Conservation (phyloP, 1,139 yeast genomes). For the Blastobotrys arbuscula region DNA sequence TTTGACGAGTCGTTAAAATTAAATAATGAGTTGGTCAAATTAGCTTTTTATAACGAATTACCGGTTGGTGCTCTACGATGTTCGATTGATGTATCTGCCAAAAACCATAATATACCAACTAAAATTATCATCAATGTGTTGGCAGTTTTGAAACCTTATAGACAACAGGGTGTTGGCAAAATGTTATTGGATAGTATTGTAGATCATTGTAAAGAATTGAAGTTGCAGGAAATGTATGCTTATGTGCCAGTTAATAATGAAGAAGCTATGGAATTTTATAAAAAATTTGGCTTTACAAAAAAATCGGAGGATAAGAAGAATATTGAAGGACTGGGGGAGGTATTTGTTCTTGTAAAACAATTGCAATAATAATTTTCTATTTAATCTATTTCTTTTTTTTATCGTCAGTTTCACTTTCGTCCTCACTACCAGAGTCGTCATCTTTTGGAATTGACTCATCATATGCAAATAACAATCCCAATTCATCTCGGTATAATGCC, state of each 20-base stretch:
- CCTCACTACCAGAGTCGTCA: conserved; percentile 23
- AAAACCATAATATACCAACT: conserved; percentile 39
- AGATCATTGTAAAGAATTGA: conserved; percentile 46
- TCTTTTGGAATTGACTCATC: conserved; percentile 28
- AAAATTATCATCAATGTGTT: conserved; percentile 61
- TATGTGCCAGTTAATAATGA: conserved; percentile 51
- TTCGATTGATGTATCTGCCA: conserved; percentile 37
- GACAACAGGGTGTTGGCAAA: conserved; percentile 57
- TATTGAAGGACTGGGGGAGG: conserved; percentile 26
- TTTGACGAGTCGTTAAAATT: conserved; percentile 41
- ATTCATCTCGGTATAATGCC: conserved; percentile 40
- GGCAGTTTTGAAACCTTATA: conserved; percentile 59
- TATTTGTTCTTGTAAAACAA: conserved; percentile 16
- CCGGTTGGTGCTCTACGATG: conserved; percentile 65
- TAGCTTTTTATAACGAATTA: conserved; percentile 54
- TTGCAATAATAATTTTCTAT: not conserved
- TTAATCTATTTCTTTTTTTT: not conserved
- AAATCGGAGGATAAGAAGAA: conserved; percentile 40
- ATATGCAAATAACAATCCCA: conserved; percentile 38
- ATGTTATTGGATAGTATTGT: conserved; percentile 51
- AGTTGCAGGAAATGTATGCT: conserved; percentile 51
- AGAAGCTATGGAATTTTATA: conserved; percentile 51
- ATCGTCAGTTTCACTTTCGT: conserved; percentile 17
- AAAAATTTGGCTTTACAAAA: conserved; percentile 46
- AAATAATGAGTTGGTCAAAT: conserved; percentile 29